Evolutionary conservation across 2,329 filamentous ascomycete species (phyloP).

Genomic region (Pyricularia sp.): DNA sequence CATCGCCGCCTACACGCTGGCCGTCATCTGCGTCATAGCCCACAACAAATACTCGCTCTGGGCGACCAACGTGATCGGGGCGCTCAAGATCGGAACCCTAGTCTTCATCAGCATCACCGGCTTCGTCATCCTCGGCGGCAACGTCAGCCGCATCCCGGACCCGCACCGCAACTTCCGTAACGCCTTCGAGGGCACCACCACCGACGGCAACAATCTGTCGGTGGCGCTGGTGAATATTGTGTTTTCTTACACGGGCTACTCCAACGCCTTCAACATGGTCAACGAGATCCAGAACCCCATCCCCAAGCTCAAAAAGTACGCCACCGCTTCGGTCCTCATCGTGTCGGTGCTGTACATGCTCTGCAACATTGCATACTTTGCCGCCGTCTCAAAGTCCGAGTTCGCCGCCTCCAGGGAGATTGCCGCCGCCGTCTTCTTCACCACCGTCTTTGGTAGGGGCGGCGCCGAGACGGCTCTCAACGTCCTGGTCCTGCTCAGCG

Average conservation of each 20-base stretch:
- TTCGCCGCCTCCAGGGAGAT: slow-evolving; percentile 40
- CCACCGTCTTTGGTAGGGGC: slow-evolving; percentile 41
- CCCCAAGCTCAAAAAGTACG: slow-evolving; percentile 41
- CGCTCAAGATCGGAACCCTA: slow-evolving; percentile 48
- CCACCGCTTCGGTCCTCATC: slow-evolving; percentile 36
- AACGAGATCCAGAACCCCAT: slow-evolving; percentile 54
- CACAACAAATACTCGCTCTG: slow-evolving; percentile 44
- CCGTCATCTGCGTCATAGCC: slow-evolving; percentile 38
- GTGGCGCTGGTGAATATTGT: slow-evolving; percentile 51
- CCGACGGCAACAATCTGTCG: slow-evolving; percentile 34
- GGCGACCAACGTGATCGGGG: slow-evolving; percentile 42
- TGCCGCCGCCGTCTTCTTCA: slow-evolving; percentile 49
- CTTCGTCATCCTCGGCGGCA: slow-evolving; percentile 48
- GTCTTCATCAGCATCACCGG: slow-evolving; percentile 48
- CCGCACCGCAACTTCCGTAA: slow-evolving; percentile 45
- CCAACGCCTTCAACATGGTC: slow-evolving; percentile 51
- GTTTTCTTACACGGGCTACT: slow-evolving; percentile 47
- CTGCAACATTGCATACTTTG: slow-evolving; percentile 51
- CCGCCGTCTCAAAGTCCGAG: slow-evolving; percentile 43
- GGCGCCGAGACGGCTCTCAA: slow-evolving; percentile 42
- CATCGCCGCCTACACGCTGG: slow-evolving; percentile 51
- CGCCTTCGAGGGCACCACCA: slow-evolving; percentile 39
- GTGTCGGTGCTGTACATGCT: slow-evolving; percentile 46
- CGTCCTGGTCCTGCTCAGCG: slow-evolving; percentile 45
- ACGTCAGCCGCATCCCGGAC: slow-evolving; percentile 35